These are phyloP conservation scores for Ophiostoma ulmi DNA, from an alignment of 2,329 filamentous ascomycete species.

Conservation along the genomic window DNA sequence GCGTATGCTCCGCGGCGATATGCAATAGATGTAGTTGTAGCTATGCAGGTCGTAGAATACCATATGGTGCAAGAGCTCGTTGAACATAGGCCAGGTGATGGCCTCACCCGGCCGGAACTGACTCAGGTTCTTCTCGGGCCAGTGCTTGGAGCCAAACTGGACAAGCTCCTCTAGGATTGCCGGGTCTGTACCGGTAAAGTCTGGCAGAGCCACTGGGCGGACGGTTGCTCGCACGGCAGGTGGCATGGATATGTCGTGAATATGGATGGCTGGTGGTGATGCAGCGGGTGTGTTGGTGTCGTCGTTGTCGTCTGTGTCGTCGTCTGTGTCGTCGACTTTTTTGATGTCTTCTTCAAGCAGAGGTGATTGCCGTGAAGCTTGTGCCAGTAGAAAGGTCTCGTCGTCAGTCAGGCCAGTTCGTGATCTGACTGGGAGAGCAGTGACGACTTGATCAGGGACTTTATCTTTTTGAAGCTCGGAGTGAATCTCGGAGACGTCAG, in stretches of 20 bases:
- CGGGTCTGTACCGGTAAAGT: background rate
- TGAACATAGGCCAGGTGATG: background rate
- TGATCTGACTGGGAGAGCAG: background rate
- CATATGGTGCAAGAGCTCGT: conserved; percentile 6
- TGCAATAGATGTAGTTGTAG: background rate
- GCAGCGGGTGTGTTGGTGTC: background rate
- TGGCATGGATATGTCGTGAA: background rate
- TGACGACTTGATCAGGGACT: background rate
- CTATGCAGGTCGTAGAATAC: background rate
- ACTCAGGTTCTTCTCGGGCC: conserved; percentile 5
- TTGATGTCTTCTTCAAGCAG: background rate
- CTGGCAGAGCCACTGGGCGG: background rate
- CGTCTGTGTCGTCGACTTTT: background rate
- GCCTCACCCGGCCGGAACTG: background rate
- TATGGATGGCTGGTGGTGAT: background rate
- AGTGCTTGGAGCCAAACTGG: background rate
- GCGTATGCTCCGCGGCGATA: background rate
- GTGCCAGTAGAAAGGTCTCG: background rate
- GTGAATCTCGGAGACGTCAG: background rate
- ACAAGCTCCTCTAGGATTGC: background rate
- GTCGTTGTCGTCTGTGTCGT: background rate
- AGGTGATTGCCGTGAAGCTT: background rate
- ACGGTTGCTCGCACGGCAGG: background rate
- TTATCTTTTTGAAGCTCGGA: background rate
- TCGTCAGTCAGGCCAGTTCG: background rate